A percentile compares a stretch with the other conserved stretches of the same genome.
Conservation (phyloP, 176 grass and related monocot species). For the Puccinellia tenuiflora region DNA sequence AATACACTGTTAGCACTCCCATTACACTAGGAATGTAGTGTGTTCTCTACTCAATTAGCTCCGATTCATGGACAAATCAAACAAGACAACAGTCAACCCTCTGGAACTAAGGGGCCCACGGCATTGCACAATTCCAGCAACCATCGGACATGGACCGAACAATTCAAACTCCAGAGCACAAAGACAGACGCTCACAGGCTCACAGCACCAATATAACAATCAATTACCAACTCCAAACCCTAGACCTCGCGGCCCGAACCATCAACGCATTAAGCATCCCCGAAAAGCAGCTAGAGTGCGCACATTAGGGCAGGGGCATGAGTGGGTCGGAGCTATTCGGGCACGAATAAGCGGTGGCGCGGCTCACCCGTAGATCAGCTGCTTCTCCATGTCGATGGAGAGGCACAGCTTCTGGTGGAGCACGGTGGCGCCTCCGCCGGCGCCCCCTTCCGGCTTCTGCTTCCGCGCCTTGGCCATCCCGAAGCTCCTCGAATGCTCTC, state of each 20-base stretch:
- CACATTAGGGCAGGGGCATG: not conserved
- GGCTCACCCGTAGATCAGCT: conserved; percentile 83
- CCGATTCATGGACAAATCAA: not conserved
- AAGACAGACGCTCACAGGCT: not conserved
- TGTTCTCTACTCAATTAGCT: not conserved
- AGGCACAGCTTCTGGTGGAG: conserved; percentile 96
- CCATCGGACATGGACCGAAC: not conserved
- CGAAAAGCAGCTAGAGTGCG: conserved; percentile 25
- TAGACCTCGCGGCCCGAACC: conserved; percentile 14
- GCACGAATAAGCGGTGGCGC: conserved; percentile 7
- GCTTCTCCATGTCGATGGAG: conserved; percentile 87
- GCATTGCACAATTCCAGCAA: conserved; percentile 14
- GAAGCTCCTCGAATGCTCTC: conserved; percentile 1
- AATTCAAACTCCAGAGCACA: conserved; percentile 14
- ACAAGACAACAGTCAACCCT: not conserved
- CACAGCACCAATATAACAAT: not conserved
- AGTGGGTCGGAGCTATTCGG: not conserved
- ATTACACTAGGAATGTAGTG: not conserved
- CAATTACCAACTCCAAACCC: conserved; percentile 31
- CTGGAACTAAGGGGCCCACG: not conserved
- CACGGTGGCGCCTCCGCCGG: conserved; percentile 55
- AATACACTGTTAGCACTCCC: not conserved
- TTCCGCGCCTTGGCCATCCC: conserved; percentile 90
- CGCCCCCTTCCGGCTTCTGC: conserved; percentile 49
- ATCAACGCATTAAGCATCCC: not conserved